A percentile compares a stretch with the other conserved stretches of the same genome.
Evolutionary conservation across 108 stramenopile genomes (phyloP).

Genomic region (Nannochloropsis salina): DNA sequence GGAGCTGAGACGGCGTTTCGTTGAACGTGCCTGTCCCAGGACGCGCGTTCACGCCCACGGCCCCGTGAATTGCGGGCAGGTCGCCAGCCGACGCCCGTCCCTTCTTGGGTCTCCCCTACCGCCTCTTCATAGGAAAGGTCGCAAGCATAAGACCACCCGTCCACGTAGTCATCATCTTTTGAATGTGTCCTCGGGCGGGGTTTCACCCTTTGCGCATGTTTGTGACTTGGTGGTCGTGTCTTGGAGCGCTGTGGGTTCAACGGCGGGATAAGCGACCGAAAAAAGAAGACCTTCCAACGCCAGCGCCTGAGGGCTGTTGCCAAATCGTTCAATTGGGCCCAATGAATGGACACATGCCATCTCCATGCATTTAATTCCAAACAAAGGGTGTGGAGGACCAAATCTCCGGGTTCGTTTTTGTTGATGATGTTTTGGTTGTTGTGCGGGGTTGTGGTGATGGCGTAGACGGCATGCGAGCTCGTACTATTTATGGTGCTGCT

Average conservation of each 20-base stretch:
- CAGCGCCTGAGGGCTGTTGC: background rate
- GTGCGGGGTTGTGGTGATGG: too few species aligned
- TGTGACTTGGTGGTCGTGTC: background rate
- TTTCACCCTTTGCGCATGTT: too few species aligned
- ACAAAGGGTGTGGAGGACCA: background rate
- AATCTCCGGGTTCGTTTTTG: background rate
- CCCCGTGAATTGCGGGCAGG: background rate
- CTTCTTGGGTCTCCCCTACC: background rate
- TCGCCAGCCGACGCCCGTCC: background rate
- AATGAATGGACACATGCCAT: background rate
- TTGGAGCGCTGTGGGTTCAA: background rate
- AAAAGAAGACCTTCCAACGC: slow-evolving; percentile 15
- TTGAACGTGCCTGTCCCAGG: background rate
- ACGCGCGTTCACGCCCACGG: background rate
- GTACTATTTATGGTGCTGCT: background rate
- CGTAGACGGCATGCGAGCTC: too few species aligned
- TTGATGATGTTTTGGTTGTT: background rate
- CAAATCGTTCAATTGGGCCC: background rate
- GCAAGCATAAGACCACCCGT: background rate
- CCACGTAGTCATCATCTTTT: background rate
- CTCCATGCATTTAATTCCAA: background rate
- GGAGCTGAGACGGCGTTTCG: background rate
- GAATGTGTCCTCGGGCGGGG: background rate
- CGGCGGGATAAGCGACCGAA: background rate
- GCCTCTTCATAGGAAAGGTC: background rate